A percentile compares a stretch with the other conserved stretches of the same genome.
phyloP scores from a whole-genome alignment of 768 basidiomycete species.

The Serendipita sp. region DNA sequence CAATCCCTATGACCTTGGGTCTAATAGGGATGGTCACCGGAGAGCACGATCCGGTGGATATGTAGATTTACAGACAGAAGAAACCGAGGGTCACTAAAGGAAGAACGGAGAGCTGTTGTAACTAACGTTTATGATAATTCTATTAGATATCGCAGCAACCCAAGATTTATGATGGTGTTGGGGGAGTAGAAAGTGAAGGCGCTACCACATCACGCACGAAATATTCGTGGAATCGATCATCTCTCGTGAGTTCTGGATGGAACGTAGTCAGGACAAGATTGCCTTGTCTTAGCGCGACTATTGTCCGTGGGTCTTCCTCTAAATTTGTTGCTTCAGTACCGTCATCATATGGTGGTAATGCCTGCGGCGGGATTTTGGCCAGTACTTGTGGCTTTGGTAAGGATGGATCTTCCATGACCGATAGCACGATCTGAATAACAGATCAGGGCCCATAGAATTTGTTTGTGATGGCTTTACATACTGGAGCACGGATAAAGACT shows the following conservation, averaged over 20 bases:
- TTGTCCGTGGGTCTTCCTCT: conserved; percentile 39
- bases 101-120: neutral
- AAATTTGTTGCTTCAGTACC: conserved; percentile 25
- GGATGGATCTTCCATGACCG: conserved; percentile 36
- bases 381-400: conserved; percentile 31
- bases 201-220: conserved; percentile 35
- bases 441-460: neutral
- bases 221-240: conserved; percentile 81
- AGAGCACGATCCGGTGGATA: neutral
- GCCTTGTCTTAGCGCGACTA: conserved; percentile 79
- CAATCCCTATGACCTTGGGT: neutral
- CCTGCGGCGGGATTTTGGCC: conserved; percentile 43
- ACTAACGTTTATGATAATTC: neutral
- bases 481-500: conserved; percentile 90
- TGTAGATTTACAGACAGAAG: neutral
- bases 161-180: neutral
- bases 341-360: conserved; percentile 29
- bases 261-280: conserved; percentile 75
- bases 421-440: conserved; percentile 41
- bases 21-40: neutral
- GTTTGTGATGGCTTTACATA: conserved; percentile 21
- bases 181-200: neutral
- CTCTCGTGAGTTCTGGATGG: conserved; percentile 84
- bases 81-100: neutral
- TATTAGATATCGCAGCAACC: neutral